Evolutionary conservation across 176 grass and related monocot species (phyloP).

Genomic region (Oryza brachyantha): DNA sequence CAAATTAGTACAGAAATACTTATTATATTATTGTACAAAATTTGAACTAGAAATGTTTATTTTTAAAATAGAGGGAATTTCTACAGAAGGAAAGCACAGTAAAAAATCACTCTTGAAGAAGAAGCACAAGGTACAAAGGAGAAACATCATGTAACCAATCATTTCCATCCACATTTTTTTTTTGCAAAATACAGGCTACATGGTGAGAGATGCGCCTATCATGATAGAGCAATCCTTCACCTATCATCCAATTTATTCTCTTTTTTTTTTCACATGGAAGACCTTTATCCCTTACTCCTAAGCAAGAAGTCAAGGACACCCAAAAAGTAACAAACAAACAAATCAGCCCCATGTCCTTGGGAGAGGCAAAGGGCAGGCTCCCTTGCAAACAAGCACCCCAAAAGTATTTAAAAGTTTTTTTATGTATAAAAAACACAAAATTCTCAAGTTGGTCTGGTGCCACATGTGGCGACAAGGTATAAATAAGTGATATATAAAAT

Average conservation of each 20-base stretch:
- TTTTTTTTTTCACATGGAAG: not conserved
- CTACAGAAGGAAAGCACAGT: not conserved
- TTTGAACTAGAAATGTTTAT: no score
- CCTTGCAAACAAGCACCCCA: slow-evolving; percentile 12
- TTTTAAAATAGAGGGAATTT: no score
- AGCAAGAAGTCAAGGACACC: not conserved
- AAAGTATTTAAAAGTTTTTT: not conserved
- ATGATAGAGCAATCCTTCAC: slow-evolving; percentile 39
- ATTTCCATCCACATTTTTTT: not conserved
- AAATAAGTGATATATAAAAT: slow-evolving; percentile 3
- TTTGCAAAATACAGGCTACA: slow-evolving; percentile 22
- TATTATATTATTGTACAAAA: no score
- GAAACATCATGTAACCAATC: slow-evolving; percentile 5
- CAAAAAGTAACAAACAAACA: slow-evolving; percentile 30
- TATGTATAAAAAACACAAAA: not conserved
- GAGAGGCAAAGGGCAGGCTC: not conserved
- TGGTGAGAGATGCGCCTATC: not conserved
- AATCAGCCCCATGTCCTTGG: slow-evolving; percentile 1
- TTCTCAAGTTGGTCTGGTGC: not conserved
- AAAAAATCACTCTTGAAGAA: not conserved
- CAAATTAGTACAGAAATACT: no score
- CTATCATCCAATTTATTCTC: slow-evolving; percentile 8
- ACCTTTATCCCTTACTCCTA: slow-evolving; percentile 9
- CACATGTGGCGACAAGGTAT: slow-evolving; percentile 3
- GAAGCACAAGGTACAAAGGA: not conserved